phyloP scores from a whole-genome alignment of 805 yeast species.

The Candida schatavii region DNA sequence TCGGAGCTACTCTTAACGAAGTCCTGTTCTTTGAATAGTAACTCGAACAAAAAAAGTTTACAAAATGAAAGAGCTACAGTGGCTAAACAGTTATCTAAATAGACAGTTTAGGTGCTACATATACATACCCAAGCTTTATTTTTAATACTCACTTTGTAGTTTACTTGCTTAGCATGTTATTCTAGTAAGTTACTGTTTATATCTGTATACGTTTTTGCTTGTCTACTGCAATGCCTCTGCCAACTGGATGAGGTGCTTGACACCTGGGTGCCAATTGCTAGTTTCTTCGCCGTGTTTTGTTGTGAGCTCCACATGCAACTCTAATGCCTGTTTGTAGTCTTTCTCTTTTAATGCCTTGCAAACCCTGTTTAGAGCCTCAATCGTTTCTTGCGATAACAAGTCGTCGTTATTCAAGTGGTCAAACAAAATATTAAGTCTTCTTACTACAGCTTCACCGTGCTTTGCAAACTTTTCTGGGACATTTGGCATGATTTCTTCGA shows the following conservation, averaged over 20 bases:
- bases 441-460: constrained; percentile 78
- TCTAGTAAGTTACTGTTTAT: too few relatives aligned
- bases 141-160: too few relatives aligned
- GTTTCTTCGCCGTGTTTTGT: constrained; percentile 66
- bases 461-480: constrained; percentile 72
- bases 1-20: constrained; percentile 26
- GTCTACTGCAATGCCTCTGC: constrained; percentile 39
- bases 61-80: too few relatives aligned
- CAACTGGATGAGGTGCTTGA: constrained; percentile 82
- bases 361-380: constrained; percentile 51
- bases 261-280: constrained; percentile 92
- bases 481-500: constrained; percentile 63
- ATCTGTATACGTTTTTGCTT: too few relatives aligned
- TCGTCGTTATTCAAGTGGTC: constrained; percentile 77
- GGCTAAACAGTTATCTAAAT: too few relatives aligned
- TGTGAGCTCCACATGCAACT: constrained; percentile 55
- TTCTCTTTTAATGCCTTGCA: constrained; percentile 47
- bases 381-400: constrained; percentile 54
- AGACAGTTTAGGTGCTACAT: too few relatives aligned
- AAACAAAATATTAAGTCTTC: constrained; percentile 72
- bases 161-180: too few relatives aligned
- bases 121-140: too few relatives aligned
- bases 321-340: constrained; percentile 60
- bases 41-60: too few relatives aligned
- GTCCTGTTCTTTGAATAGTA: constrained; percentile 12